Conservation (phyloP, 2,329 filamentous ascomycete species). For the Sporothrix euskadiensis region DNA sequence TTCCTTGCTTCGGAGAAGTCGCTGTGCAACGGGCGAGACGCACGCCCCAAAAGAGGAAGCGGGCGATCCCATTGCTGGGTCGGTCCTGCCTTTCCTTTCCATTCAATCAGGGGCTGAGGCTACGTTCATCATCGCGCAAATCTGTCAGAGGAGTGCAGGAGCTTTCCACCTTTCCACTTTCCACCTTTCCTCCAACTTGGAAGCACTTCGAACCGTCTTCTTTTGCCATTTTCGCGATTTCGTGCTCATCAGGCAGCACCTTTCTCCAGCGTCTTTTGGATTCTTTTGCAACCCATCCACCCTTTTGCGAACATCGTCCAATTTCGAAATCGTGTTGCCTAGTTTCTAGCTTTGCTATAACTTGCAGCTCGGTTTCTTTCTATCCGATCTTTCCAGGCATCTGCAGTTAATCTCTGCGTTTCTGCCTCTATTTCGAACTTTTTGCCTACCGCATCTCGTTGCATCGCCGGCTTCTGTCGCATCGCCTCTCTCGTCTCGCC, state of each 20-base stretch:
- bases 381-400: slow-evolving; percentile 5
- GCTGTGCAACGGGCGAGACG: slow-evolving; percentile 11
- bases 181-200: too few relatives aligned
- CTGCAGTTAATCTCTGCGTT: background rate
- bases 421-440: background rate
- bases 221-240: slow-evolving; percentile 10
- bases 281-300: background rate
- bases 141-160: slow-evolving; percentile 25
- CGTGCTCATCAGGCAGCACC: slow-evolving; percentile 20
- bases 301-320: background rate
- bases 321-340: slow-evolving; percentile 17
- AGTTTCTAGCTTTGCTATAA: slow-evolving; percentile 2
- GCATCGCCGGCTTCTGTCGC: background rate
- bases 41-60: background rate
- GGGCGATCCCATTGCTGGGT: slow-evolving; percentile 5
- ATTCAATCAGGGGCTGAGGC: slow-evolving; percentile 22
- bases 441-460: background rate
- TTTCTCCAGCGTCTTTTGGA: background rate
- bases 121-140: slow-evolving; percentile 20
- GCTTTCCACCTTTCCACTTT: slow-evolving; percentile 2
- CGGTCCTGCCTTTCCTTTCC: background rate
- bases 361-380: background rate
- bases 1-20: slow-evolving; percentile 16
- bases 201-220: background rate
- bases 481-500: slow-evolving; percentile 2